Evolutionary conservation across 1,139 yeast genomes (phyloP).

Genomic region (Hansenula sp.): DNA sequence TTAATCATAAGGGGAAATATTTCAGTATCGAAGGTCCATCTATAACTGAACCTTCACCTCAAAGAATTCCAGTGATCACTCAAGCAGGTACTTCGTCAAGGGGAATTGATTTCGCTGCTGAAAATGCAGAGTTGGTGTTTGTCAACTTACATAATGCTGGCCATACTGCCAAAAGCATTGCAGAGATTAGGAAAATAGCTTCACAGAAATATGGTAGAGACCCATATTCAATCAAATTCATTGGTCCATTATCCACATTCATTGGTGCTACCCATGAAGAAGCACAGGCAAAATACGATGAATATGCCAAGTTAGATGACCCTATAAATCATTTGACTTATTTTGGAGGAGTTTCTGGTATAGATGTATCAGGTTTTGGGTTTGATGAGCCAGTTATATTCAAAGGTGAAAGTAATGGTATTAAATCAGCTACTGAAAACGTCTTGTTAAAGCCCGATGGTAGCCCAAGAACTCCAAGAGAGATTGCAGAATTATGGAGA

Average conservation of each 20-base stretch:
- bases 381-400: not conserved
- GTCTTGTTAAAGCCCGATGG: not conserved
- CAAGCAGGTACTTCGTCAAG: slow-evolving; percentile 42
- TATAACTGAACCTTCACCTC: slow-evolving; percentile 36
- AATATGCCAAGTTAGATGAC: not conserved
- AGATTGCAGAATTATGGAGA: not conserved
- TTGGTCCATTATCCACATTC: slow-evolving; percentile 22
- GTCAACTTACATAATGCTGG: too few species aligned
- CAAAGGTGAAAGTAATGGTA: not conserved
- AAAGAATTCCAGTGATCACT: slow-evolving; percentile 36
- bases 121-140: slow-evolving; percentile 37
- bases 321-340: not conserved
- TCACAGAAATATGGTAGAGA: slow-evolving; percentile 21
- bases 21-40: slow-evolving; percentile 38
- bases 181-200: slow-evolving; percentile 21
- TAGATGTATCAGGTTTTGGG: not conserved
- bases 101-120: slow-evolving; percentile 41
- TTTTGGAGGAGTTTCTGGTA: not conserved
- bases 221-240: slow-evolving; percentile 24
- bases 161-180: too few species aligned
- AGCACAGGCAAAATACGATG: slow-evolving; percentile 21
- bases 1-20: slow-evolving; percentile 33
- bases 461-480: not conserved
- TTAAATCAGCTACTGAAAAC: too few species aligned
- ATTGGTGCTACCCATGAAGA: slow-evolving; percentile 27